Base-by-base conservation (phyloP, 2,329 filamentous ascomycete species). In the Neopestalotiopsis rosae region DNA sequence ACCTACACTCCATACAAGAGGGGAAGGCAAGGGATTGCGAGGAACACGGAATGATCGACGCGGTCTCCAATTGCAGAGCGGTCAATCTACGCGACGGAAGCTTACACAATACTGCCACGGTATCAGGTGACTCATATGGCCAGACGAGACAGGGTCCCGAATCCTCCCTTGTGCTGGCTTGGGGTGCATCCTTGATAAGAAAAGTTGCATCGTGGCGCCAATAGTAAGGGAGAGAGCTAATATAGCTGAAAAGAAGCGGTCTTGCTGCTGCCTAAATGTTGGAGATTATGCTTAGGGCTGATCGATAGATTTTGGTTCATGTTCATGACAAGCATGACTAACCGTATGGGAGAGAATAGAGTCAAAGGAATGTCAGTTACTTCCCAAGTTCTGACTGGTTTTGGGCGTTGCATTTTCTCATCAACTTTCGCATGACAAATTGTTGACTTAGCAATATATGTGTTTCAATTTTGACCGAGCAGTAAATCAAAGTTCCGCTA, bases 71-170 rank as follows among this genome's bases (percentile, higher is more conserved):
- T n/a, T 38, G 34, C 45, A 24, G 9, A 52, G 45, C 32, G 32
- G 12, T 4, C 59, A 59, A 14, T 20, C 6, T 28, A 10, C 59
- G 59, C 30, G 59, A 38, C 10, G 32, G 30, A 28, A 20, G 14
- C 4, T 24, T 3, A 20, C 63, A 49, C 63, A 45, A 66, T 6
- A 10, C 14, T 65, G 63, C 30, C 63, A 45, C 63, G 49, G 14
- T 66, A 66, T 66, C 63, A 66, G 63, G 63, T 66, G 63, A 66
- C 63, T 66, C 63, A 66, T 24, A 38, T 52, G 45, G n/a, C 45
- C n/a, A 17, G 17, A 12, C 45, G n/a, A 52, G 1, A n/a, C 45
- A 52, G 9, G 45, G 45, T 2, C n/a, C 17, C 45, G 9, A 20
- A 52, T 52, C 45, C 45, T 52, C 7, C 45, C 13, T 14, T 49